Base-by-base conservation (phyloP, 768 basidiomycete genomes). In the Russula lepida region DNA sequence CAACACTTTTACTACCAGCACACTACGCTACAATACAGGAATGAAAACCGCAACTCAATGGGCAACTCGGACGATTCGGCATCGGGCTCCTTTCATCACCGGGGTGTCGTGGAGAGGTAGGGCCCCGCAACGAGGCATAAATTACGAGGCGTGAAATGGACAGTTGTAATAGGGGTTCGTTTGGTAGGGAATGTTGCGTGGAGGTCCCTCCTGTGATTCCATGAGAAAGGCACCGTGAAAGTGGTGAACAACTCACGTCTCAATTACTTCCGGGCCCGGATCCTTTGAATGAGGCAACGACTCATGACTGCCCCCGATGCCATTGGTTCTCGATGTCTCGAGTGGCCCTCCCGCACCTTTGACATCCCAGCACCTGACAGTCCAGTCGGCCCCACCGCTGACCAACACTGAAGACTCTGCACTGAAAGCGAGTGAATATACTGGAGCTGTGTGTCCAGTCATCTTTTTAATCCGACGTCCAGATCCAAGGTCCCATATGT, bases 301-400 rank as follows among this genome's bases (percentile, higher is more conserved):
- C 15, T 64, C 63, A 35, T 33, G 30, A 25, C 70, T 72, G 53
- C 71, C 74, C 3, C 71, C 68, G 51, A 73, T 68, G 28, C 82
- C 84, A 68, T 84, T 85, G 70, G 84, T 84, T 39, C 78, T 78
- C 13, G 78, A 66, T 70, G 86, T 89, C 25, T 67, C 74, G 27
- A 78, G 79, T 12, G 74, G 70, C 0, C 89, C 89, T 12, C 91
- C 92, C 11, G 87, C 73, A 48, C 79, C 74, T 73, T 89, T 95
- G 37, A 97, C 86, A 71, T 99, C 97, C 97, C 97, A 99, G 59
- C 93, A 94, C n/a, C 95, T 81, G 19, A 98, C 94, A 0, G 97
- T 98, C 83, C 92, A 95, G 71, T 99, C 97, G 32, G 92, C 84
- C 27, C 89, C 82, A 6, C 95, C 95, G 60, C 92, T 95, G 13